Conservation (phyloP, 2,329 filamentous ascomycete species). For the Didymosphaeria variabile region DNA sequence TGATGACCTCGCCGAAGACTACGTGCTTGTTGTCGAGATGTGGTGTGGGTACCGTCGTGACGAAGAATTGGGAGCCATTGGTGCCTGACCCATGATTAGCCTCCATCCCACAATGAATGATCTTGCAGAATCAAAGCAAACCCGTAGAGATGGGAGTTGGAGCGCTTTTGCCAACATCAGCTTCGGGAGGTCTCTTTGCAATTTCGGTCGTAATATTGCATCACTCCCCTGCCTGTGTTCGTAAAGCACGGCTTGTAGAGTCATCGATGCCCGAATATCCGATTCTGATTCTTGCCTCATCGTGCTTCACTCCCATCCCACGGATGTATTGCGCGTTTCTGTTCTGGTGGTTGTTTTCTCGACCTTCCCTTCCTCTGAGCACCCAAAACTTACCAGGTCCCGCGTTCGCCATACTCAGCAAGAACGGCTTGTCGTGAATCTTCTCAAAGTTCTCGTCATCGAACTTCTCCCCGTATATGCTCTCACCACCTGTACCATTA, state of each 20-base stretch:
- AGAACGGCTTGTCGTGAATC: conserved; percentile 92
- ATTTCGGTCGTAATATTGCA: not conserved
- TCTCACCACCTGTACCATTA: conserved; percentile 95
- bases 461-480: conserved; percentile 97
- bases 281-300: not conserved
- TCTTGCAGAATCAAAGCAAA: not conserved
- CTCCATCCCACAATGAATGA: not conserved
- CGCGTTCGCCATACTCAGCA: conserved; percentile 97
- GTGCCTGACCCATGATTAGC: conserved; percentile 66
- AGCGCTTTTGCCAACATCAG: not conserved
- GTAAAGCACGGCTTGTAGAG: not conserved
- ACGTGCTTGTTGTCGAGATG: conserved; percentile 97
- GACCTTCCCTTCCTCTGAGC: not conserved
- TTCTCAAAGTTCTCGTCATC: conserved; percentile 94
- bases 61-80: conserved; percentile 98
- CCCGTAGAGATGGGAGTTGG: not conserved
- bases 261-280: not conserved
- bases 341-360: not conserved
- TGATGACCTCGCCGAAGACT: conserved; percentile 93
- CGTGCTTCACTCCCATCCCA: not conserved
- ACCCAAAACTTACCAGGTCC: conserved; percentile 71
- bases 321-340: not conserved
- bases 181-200: not conserved
- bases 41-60: conserved; percentile 93
- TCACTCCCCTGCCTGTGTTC: not conserved